Evolutionary conservation across 495 filamentous ascomycete genomes (phyloP).

Genomic region (Neurospora sp.): DNA sequence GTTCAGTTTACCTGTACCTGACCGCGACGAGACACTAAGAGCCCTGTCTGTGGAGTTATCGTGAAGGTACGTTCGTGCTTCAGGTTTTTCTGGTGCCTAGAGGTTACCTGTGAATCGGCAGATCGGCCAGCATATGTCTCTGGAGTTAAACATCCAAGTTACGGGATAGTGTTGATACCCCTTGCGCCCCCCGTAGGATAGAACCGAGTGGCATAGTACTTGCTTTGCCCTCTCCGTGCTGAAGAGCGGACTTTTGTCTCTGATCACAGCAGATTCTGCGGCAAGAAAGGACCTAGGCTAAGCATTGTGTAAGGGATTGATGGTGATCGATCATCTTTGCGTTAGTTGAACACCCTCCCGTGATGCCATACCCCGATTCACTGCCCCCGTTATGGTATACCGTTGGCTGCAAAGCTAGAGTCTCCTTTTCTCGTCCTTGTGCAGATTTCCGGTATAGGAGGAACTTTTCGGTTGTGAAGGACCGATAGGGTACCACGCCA

Average conservation of each 20-base stretch:
- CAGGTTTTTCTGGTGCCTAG: neutral
- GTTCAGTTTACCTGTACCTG: neutral
- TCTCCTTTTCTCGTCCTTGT: neutral
- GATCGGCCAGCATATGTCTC: neutral
- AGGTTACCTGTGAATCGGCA: neutral
- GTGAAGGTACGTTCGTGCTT: neutral
- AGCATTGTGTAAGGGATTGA: neutral
- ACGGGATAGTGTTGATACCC: neutral
- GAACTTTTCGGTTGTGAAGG: constrained; percentile 47
- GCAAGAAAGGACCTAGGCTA: neutral
- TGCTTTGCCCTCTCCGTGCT: neutral
- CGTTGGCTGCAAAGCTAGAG: neutral
- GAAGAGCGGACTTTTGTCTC: neutral
- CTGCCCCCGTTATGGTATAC: neutral
- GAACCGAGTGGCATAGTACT: neutral
- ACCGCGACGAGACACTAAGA: neutral
- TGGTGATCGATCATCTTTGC: neutral
- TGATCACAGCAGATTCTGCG: neutral
- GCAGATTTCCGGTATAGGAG: constrained; percentile 46
- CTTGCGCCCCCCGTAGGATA: neutral
- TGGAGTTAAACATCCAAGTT: neutral
- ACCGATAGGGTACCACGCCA: constrained; percentile 72
- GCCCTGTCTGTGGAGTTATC: neutral
- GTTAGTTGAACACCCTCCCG: neutral
- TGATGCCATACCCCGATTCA: neutral